phyloP scores from a whole-genome alignment of 805 yeast genomes.

The Ogataea parapolymorpha region DNA sequence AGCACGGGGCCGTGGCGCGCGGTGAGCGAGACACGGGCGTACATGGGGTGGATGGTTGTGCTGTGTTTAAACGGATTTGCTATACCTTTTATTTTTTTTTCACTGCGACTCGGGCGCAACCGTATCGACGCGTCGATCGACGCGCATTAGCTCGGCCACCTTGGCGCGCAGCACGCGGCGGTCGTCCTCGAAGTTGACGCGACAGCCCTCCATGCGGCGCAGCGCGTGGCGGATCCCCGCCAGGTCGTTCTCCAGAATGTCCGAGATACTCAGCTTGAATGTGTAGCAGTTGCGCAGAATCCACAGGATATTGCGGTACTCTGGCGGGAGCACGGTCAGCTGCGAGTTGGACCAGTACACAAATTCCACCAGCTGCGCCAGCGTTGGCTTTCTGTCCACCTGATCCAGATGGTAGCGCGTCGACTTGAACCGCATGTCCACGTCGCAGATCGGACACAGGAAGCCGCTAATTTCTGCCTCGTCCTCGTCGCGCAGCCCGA shows the following conservation, averaged over 20 bases:
- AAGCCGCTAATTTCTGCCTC: slow-evolving; percentile 38
- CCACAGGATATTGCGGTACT: slow-evolving; percentile 11
- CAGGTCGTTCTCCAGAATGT: slow-evolving; percentile 15
- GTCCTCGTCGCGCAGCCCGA: slow-evolving; percentile 34
- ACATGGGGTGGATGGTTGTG: neutral
- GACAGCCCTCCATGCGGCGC: slow-evolving; percentile 48
- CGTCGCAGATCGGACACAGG: slow-evolving; percentile 55
- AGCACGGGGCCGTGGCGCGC: neutral
- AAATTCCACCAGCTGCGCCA: slow-evolving; percentile 14
- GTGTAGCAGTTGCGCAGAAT: slow-evolving; percentile 11
- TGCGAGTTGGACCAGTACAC: slow-evolving; percentile 12
- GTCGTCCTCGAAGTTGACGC: slow-evolving; percentile 21
- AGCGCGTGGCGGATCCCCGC: slow-evolving; percentile 36
- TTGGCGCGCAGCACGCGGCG: slow-evolving; percentile 30
- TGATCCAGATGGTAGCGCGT: slow-evolving; percentile 16
- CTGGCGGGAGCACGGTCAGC: slow-evolving; percentile 18
- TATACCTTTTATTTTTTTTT: slow-evolving; percentile 5
- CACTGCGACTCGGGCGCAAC: neutral
- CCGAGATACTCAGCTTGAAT: slow-evolving; percentile 9
- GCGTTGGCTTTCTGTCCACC: slow-evolving; percentile 12
- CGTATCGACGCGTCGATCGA: slow-evolving; percentile 9
- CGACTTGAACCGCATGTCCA: slow-evolving; percentile 19
- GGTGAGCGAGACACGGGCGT: slow-evolving; percentile 1
- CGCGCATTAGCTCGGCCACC: slow-evolving; percentile 18
- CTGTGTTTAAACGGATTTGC: slow-evolving; percentile 3